A percentile compares a stretch with the other conserved stretches of the same genome.
Conservation (phyloP, 2,329 filamentous ascomycete species). For the Alternaria alternata region DNA sequence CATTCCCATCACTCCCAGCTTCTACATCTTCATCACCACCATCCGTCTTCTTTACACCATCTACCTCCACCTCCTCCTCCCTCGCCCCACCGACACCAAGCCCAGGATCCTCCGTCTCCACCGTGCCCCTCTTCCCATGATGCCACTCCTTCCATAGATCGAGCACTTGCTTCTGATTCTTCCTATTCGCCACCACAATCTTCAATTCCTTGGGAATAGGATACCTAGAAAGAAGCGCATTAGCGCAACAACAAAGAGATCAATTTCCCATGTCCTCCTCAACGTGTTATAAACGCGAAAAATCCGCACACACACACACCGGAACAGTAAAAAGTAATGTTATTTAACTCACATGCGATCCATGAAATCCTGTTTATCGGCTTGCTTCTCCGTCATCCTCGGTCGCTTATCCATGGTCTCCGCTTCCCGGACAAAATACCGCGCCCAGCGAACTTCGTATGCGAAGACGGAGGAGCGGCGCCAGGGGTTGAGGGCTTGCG, state of each 20-base stretch:
- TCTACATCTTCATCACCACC: background rate
- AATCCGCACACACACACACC: no score
- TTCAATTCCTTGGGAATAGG: slow-evolving; percentile 24
- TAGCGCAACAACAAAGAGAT: no score
- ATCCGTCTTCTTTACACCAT: background rate
- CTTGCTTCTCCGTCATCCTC: slow-evolving; percentile 23
- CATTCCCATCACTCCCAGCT: background rate
- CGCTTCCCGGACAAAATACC: slow-evolving; percentile 37
- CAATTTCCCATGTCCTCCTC: no score
- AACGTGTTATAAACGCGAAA: no score
- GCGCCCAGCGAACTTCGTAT: slow-evolving; percentile 34
- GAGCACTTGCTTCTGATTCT: slow-evolving; percentile 9
- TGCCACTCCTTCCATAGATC: slow-evolving; percentile 34
- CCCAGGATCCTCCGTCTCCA: background rate
- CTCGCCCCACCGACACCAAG: background rate
- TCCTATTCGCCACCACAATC: background rate
- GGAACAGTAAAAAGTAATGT: no score
- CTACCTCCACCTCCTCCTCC: background rate
- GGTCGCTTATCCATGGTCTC: slow-evolving; percentile 5
- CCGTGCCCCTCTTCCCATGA: slow-evolving; percentile 19
- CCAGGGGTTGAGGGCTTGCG: slow-evolving; percentile 27
- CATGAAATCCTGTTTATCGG: slow-evolving; percentile 13
- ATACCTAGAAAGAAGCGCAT: no score
- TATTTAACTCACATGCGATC: slow-evolving; percentile 12
- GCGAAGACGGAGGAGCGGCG: slow-evolving; percentile 30